Evolutionary conservation across 176 grass and related monocot species (phyloP), one percentile per base, ranked within the genome.

Genomic region (Musa troglodytarum): DNA sequence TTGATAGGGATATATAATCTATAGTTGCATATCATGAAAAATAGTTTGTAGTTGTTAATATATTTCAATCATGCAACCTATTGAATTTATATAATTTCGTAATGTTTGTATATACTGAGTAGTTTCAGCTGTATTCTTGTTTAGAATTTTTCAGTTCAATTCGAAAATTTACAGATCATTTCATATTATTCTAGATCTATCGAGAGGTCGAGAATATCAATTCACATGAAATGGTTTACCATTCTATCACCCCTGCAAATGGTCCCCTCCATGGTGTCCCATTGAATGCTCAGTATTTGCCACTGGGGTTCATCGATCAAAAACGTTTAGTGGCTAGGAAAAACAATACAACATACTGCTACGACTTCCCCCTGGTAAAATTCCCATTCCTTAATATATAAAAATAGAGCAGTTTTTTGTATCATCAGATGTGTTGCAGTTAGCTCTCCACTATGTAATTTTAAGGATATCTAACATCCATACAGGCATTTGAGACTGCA

Each of bases 261-360:
- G 88, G 88, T 85, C 90, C 95, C 74, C 86, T 94, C 54, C 85
- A 99, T 81, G 88, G 95, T 15, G 25, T 91, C 75, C 86, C 81
- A 59, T 77, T 99, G 79, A 77, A 73, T 79, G 88, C 73, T 87
- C 88, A 75, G 66, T 91, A 99, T 80, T 81, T 80, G 70, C 86
- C 88, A 74, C 84, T 99, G 76, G 83, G 84, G 82, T 66, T 64
- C 74, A 92, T 99, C 84, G 95, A 92, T 78, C 73, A 85, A 74
- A 99, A 89, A 57, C 95, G 95, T 74, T 86, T 89, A 12, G 49
- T 82, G 23, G 88, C 95, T 73, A 93, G 95, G 84, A 99, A 94
- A 58, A 91, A 80, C 63, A 92, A 80, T 89, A 99, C 95, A 12
- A 99, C 95, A 10, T 99, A 99, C 76, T 99, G 95, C 76, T 99